Base-by-base conservation (phyloP, 306 rosid species). In the Rubus parviflorus region DNA sequence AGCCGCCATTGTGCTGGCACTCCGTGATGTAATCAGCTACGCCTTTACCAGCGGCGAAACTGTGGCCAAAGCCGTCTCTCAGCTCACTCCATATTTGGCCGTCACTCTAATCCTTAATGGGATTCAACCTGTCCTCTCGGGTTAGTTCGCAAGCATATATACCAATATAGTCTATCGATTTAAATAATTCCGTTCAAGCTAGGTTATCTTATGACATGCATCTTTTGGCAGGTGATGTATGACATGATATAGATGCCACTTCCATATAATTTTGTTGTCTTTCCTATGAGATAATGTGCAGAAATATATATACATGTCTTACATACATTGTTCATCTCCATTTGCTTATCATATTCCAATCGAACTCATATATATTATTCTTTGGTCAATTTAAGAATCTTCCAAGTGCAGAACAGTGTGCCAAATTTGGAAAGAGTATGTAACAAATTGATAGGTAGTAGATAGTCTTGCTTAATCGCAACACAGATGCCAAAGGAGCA, bases 51-150 rank as follows among this genome's bases (percentile, higher is more conserved):
- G 70, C 0, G 92, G 97, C 3, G 88, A 87, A 11, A 72, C 73
- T 0, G 97, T 92, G 10, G 87, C 97, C 15, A 53, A 84, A 0
- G 91, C 91, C 0, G 95, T 92, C 42, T 83, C 97, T 0, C 86
- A 92, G 0, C 87, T 92, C 0, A 85, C 93, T 23, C 97, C 97
- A 0, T 84, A 48, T 40, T 79, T 89, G 56, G 90, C 90, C 0
- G 43, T 90, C 79, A 85, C 93, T 43, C 85, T 92, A 42, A 23
- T 92, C 23, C 91, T 92, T 62, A 90, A 92, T 11, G 97, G 97
- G 0, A 46, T 92, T 77, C 97, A 92, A 66, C 95, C 97, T 0
- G 93, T 92, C 17, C 73, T 92, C 13, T 92, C 97, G 0, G 95
- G 94, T 91, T 79, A 47, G 30, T 42, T 0, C 71, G 12, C 45